Conservation (phyloP, 2,329 filamentous ascomycete species). For the Diaporthe citriasiana region DNA sequence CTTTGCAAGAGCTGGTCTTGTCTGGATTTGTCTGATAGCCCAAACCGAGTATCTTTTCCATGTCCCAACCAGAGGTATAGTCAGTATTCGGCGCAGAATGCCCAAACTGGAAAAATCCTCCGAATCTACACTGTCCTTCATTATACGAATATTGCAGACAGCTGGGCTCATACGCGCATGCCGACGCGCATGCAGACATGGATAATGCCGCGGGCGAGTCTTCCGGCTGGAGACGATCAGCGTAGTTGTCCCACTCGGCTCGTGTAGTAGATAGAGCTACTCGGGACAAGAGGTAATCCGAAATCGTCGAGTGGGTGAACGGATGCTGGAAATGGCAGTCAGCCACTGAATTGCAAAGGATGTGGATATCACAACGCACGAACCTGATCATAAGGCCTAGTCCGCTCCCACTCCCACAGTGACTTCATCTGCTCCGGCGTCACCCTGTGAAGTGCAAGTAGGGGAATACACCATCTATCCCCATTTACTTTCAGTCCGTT, state of each 20-base stretch:
- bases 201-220: not conserved
- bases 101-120: conserved; percentile 11
- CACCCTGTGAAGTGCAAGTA: conserved; percentile 4
- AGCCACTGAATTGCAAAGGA: not conserved
- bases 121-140: not conserved
- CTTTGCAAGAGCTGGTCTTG: not conserved
- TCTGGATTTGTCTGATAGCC: not conserved
- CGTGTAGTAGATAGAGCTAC: no score
- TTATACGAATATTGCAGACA: not conserved
- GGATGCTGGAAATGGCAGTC: not conserved
- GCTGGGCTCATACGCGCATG: not conserved
- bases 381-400: conserved; percentile 1
- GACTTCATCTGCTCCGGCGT: conserved; percentile 10
- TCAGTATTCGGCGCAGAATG: not conserved
- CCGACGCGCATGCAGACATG: not conserved
- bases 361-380: no score
- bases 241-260: not conserved
- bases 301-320: not conserved
- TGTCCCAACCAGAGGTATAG: not conserved
- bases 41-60: not conserved
- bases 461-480: conserved; percentile 7
- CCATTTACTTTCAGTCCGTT: not conserved
- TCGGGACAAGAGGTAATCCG: not conserved
- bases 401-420: conserved; percentile 1
- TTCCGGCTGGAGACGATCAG: not conserved